Evolutionary conservation across 257 asterid species (phyloP), one percentile per base, ranked within the genome.

Genomic region (Nicotiana tabacum): DNA sequence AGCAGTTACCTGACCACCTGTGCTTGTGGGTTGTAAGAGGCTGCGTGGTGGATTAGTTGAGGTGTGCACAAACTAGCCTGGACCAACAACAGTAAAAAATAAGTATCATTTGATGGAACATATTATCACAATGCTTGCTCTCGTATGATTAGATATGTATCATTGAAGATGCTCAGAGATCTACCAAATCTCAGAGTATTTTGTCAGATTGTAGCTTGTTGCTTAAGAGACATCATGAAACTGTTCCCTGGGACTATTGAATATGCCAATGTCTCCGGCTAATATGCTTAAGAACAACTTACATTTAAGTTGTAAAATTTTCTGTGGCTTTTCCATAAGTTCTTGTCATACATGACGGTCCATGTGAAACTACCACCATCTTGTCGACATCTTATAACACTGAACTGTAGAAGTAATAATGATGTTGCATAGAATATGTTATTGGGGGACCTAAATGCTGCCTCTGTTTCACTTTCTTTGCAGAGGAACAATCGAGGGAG

Each of bases 401-500:
- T 64, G 29, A 15, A n/a, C 39, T 18, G 24, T 37, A 5, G 64
- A 78, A 7, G 77, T 66, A 46, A 24, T 21, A 21, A 48, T 1
- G 16, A 53, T 64, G 78, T 77, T 72, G 35, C 39, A 3, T 57
- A 18, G 15, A 37, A n/a, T n/a, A 56, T 53, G 37, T 74, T 67
- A 32, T 27, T 21, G 15, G 62, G 62, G 30, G 12, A 13, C 29
- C 48, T 81, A 67, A 79, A 69, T 48, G 77, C 66, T 76, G 48
- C 56, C 33, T 88, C 77, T 72, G 30, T 66, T 48, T 83, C 84
- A 77, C 78, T 68, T 84, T 74, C 83, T 66, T 29, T 90, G 91
- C 94, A 96, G 99, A 84, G 99, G 99, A 87, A 94, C 98, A 46
- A 88, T 85, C 85, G 85, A 93, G 88, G 99, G 99, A 83, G 93